These are phyloP conservation scores for Russula olivacea DNA, from an alignment of 768 basidiomycete species.

Conservation along the genomic window DNA sequence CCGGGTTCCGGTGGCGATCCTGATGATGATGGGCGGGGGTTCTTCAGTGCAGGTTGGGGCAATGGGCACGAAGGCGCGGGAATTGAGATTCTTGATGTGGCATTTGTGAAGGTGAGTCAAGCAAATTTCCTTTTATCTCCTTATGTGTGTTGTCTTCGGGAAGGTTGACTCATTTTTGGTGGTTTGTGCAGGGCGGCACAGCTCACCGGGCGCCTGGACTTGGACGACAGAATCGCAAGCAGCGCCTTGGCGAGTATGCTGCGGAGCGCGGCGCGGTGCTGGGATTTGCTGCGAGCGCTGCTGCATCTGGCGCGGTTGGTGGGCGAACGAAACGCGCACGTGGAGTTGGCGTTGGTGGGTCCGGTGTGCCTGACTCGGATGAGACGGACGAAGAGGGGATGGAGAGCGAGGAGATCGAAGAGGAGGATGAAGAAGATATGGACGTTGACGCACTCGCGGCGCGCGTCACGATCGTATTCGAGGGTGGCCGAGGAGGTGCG, in stretches of 20 bases:
- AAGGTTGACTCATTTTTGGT: background rate
- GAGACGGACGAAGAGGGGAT: conserved; percentile 11
- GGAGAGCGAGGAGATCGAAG: conserved; percentile 13
- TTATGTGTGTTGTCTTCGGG: background rate
- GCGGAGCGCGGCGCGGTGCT: conserved; percentile 50
- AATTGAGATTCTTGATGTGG: conserved; percentile 60
- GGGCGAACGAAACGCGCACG: conserved; percentile 19
- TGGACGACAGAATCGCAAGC: conserved; percentile 54
- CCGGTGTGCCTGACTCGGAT: conserved; percentile 12
- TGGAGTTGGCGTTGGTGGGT: conserved; percentile 8
- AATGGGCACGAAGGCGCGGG: conserved; percentile 72
- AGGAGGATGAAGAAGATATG: conserved; percentile 20
- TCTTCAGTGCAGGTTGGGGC: conserved; percentile 73
- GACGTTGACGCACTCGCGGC: conserved; percentile 20
- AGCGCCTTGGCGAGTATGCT: conserved; percentile 62
- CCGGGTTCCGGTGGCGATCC: conserved; percentile 26
- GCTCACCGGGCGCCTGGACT: conserved; percentile 45
- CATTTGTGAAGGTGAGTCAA: conserved; percentile 51
- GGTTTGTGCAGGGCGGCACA: conserved; percentile 41
- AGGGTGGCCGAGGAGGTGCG: conserved; percentile 13
- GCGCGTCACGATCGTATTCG: conserved; percentile 23
- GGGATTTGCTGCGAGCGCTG: conserved; percentile 26
- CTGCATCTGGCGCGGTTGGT: conserved; percentile 12
- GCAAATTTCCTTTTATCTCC: background rate
- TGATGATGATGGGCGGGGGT: conserved; percentile 53